A percentile compares a stretch with the other conserved stretches of the same genome.
These are phyloP conservation scores for Mrakia frigida DNA, from an alignment of 768 basidiomycete genomes.

Conservation along the genomic window DNA sequence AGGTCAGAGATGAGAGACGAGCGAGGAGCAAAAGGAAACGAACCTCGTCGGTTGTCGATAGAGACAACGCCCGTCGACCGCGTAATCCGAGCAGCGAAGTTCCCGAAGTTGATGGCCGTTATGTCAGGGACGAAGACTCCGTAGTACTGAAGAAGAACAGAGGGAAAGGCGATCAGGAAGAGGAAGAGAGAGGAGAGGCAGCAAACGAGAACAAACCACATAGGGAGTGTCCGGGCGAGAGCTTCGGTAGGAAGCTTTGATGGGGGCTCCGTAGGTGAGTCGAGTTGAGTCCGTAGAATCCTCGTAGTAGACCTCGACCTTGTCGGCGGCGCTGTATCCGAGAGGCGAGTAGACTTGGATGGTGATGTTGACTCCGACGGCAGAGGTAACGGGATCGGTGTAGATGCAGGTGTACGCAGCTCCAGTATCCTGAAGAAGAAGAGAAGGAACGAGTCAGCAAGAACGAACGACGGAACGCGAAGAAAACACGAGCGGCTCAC, in stretches of 20 bases:
- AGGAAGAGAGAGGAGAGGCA: background rate
- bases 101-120: slow-evolving; percentile 3
- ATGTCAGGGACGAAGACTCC: slow-evolving; percentile 4
- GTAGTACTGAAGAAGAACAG: background rate
- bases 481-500: slow-evolving; percentile 16
- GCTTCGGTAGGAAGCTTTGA: background rate
- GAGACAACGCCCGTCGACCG: background rate
- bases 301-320: slow-evolving; percentile 17
- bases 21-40: background rate
- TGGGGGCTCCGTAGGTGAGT: background rate
- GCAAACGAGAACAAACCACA: background rate
- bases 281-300: background rate
- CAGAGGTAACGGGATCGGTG: background rate
- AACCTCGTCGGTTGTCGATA: slow-evolving; percentile 20
- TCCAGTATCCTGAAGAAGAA: background rate
- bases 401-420: slow-evolving; percentile 18
- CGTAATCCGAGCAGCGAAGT: slow-evolving; percentile 18
- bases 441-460: too few relatives aligned
- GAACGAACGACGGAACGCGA: background rate
- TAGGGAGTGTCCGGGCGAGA: background rate
- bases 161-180: background rate
- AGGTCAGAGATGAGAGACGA: background rate
- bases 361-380: slow-evolving; percentile 19
- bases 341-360: slow-evolving; percentile 2
- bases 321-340: background rate